Conservation (phyloP, 768 basidiomycete genomes). For the Phylloporus arenicola region DNA sequence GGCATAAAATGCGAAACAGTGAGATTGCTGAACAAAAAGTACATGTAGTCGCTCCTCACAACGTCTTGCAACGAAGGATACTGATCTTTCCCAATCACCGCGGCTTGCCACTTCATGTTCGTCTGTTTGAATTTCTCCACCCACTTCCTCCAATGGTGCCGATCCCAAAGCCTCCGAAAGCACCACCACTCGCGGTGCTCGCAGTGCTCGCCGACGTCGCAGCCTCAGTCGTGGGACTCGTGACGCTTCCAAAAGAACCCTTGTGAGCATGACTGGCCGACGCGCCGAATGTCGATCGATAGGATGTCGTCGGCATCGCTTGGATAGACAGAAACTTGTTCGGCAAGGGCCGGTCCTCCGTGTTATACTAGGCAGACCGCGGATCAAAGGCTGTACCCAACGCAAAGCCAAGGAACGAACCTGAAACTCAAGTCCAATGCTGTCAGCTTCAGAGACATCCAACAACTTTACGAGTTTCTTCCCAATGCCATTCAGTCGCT, state of each 20-base stretch:
- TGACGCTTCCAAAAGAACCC: conserved; percentile 13
- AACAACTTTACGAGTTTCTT: conserved; percentile 77
- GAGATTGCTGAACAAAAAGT: conserved; percentile 9
- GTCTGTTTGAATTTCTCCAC: conserved; percentile 25
- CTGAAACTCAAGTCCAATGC: conserved; percentile 88
- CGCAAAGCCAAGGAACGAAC: conserved; percentile 35
- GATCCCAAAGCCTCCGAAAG: conserved; percentile 46
- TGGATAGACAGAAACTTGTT: conserved; percentile 83
- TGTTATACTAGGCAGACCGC: conserved; percentile 56
- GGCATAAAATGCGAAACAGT: conserved; percentile 4
- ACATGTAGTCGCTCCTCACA: conserved; percentile 8
- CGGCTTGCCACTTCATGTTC: conserved; percentile 14
- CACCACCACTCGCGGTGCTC: conserved; percentile 38
- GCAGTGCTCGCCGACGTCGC: conserved; percentile 21
- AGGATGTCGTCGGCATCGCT: conserved; percentile 59
- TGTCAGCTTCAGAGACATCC: conserved; percentile 78
- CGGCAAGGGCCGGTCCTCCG: conserved; percentile 75
- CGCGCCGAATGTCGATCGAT: conserved; percentile 58
- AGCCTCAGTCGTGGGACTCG: conserved; percentile 21
- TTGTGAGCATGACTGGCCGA: conserved; percentile 20
- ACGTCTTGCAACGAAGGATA: conserved; percentile 1
- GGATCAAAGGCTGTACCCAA: not conserved
- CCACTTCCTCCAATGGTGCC: conserved; percentile 34
- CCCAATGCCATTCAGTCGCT: conserved; percentile 78
- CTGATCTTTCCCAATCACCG: not conserved